A percentile compares a stretch with the other conserved stretches of the same genome.
phyloP scores from a whole-genome alignment of 257 asterid species.

The Penstemon eatonii region DNA sequence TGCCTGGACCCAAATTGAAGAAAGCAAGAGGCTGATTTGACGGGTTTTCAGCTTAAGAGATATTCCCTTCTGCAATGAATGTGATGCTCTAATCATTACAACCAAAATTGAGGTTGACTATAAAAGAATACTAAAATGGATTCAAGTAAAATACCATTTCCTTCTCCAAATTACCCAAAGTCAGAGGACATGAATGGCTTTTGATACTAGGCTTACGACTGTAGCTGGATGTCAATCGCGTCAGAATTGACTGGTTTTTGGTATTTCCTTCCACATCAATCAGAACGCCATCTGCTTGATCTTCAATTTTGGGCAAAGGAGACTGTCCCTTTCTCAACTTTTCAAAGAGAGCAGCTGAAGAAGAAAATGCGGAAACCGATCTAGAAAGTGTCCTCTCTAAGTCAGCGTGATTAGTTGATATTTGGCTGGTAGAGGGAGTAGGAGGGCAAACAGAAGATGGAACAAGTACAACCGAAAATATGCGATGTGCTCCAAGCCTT shows the following conservation, averaged over 20 bases:
- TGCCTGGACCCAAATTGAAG: constrained; percentile 79
- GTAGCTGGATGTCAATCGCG: constrained; percentile 58
- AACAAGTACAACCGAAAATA: constrained; percentile 71
- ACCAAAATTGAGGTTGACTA: constrained; percentile 19
- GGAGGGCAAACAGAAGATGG: constrained; percentile 71
- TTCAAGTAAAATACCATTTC: constrained; percentile 48
- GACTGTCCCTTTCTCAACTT: constrained; percentile 47
- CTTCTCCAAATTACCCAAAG: constrained; percentile 44
- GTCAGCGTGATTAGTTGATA: constrained; percentile 33
- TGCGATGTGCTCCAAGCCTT: constrained; percentile 74
- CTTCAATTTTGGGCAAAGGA: constrained; percentile 36
- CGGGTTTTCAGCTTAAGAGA: constrained; percentile 65
- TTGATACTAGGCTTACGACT: constrained; percentile 44
- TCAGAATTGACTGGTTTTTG: constrained; percentile 51
- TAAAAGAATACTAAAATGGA: constrained; percentile 24
- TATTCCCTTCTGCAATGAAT: constrained; percentile 56
- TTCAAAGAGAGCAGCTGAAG: constrained; percentile 66
- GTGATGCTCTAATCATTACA: constrained; percentile 23
- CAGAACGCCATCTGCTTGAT: constrained; percentile 39
- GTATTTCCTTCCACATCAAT: constrained; percentile 38
- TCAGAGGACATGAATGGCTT: constrained; percentile 47
- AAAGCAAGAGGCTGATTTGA: constrained; percentile 74
- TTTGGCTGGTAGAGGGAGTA: constrained; percentile 36
- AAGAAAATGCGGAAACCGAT: constrained; percentile 68
- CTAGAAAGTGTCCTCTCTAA: constrained; percentile 64